Percentiles rank a stretch among this genome's conserved stretches.
Conservation (phyloP, 176 grass and related monocot species). For the Lolium multiflorum region DNA sequence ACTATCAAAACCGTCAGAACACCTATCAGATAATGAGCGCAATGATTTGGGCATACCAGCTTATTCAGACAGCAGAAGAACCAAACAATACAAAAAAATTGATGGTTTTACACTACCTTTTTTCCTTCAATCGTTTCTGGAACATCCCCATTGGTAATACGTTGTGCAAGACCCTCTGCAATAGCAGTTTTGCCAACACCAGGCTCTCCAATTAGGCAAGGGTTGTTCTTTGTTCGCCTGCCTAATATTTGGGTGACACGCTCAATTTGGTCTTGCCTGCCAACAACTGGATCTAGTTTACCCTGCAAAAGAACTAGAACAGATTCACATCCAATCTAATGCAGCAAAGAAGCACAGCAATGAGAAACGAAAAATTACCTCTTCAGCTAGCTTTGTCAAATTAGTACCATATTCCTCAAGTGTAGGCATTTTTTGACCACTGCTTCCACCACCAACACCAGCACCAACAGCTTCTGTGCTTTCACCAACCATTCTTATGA, state of each 20-base stretch:
- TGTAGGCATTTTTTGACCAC: conserved; percentile 95
- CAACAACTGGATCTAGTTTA: conserved; percentile 95
- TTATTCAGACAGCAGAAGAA: neutral
- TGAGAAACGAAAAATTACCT: conserved; percentile 55
- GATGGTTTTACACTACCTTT: conserved; percentile 53
- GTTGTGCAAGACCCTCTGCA: conserved; percentile 93
- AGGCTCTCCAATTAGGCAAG: conserved; percentile 93
- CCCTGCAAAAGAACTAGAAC: conserved; percentile 66
- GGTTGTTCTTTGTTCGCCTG: conserved; percentile 97
- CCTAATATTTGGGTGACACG: conserved; percentile 98
- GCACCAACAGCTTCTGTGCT: conserved; percentile 93
- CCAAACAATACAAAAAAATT: neutral
- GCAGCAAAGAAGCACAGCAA: neutral
- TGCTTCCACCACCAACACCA: conserved; percentile 88
- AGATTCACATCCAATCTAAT: conserved; percentile 11
- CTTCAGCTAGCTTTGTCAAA: conserved; percentile 96
- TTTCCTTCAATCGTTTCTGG: conserved; percentile 99
- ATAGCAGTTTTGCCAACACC: conserved; percentile 99
- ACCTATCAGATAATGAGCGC: neutral
- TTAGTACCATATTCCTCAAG: conserved; percentile 99
- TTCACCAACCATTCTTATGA: conserved; percentile 99
- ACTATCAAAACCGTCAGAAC: neutral
- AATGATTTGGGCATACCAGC: conserved; percentile 7
- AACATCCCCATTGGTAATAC: conserved; percentile 88
- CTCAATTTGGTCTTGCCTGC: conserved; percentile 83